Evolutionary conservation across 1,139 yeast species (phyloP).

Genomic region (Kluyveromyces marxianus): DNA sequence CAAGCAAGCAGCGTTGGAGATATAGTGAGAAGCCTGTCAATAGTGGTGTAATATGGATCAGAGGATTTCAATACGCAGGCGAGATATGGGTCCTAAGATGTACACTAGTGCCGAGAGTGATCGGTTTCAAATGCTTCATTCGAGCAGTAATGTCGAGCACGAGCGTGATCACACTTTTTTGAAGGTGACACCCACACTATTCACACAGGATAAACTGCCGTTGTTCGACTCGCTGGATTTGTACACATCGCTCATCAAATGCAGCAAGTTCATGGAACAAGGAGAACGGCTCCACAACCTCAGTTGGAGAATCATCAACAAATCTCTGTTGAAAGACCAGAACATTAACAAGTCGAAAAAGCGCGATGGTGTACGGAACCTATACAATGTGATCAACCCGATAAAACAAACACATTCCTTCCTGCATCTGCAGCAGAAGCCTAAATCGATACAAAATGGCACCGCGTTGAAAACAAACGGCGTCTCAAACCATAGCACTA

Average conservation of each 20-base stretch:
- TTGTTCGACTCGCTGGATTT: slow-evolving; percentile 26
- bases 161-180: slow-evolving; percentile 14
- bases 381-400: slow-evolving; percentile 27
- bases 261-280: slow-evolving; percentile 22
- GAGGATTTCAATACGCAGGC: slow-evolving; percentile 4
- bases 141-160: slow-evolving; percentile 5
- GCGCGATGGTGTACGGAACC: slow-evolving; percentile 29
- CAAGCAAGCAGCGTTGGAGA: too few species aligned
- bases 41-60: not conserved
- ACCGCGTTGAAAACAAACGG: too few species aligned
- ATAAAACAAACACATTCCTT: slow-evolving; percentile 7
- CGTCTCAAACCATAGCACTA: too few species aligned
- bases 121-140: slow-evolving; percentile 7
- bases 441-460: not conserved
- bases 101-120: slow-evolving; percentile 1
- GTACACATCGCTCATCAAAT: slow-evolving; percentile 24
- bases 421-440: slow-evolving; percentile 1
- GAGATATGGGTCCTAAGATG: slow-evolving; percentile 3
- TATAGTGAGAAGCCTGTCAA: too few species aligned
- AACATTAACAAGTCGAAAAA: slow-evolving; percentile 26
- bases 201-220: slow-evolving; percentile 28
- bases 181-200: slow-evolving; percentile 28
- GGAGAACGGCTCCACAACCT: slow-evolving; percentile 29
- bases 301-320: slow-evolving; percentile 30
- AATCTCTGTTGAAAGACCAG: slow-evolving; percentile 24